These are phyloP conservation scores for Thielaviopsis populi DNA, from an alignment of 2,329 filamentous ascomycete species.

Conservation along the genomic window DNA sequence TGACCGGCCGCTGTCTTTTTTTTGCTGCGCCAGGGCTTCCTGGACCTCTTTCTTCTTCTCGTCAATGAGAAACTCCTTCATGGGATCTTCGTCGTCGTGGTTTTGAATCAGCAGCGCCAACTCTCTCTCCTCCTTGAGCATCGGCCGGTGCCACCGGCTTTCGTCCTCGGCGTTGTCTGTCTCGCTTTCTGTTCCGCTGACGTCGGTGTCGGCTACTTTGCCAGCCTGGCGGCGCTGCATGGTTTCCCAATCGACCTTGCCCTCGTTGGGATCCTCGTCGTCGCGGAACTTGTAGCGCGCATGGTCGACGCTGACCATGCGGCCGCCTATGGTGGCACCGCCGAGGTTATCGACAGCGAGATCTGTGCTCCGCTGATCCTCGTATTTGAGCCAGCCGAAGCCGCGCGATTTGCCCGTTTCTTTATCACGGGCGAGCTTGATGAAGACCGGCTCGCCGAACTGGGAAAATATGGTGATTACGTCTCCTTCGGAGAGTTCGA, in stretches of 20 bases:
- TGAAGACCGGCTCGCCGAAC: slow-evolving; percentile 84
- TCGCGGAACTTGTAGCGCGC: slow-evolving; percentile 80
- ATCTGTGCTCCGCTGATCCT: slow-evolving; percentile 92
- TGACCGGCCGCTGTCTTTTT: slow-evolving; percentile 28
- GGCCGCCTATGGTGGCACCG: slow-evolving; percentile 67
- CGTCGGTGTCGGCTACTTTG: slow-evolving; percentile 29
- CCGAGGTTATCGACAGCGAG: slow-evolving; percentile 91
- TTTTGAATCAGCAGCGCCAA: slow-evolving; percentile 58
- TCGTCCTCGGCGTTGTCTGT: slow-evolving; percentile 33
- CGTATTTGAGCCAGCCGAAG: slow-evolving; percentile 95
- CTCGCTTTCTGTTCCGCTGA: slow-evolving; percentile 21
- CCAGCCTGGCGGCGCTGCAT: slow-evolving; percentile 40
- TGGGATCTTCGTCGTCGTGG: slow-evolving; percentile 91
- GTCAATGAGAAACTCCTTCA: slow-evolving; percentile 81
- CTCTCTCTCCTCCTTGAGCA: slow-evolving; percentile 71
- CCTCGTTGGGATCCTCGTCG: slow-evolving; percentile 51
- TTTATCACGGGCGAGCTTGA: slow-evolving; percentile 86
- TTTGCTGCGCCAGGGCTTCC: slow-evolving; percentile 42
- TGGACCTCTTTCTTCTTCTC: slow-evolving; percentile 85
- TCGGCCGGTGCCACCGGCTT: slow-evolving; percentile 35
- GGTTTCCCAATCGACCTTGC: slow-evolving; percentile 43
- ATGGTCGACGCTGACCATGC: slow-evolving; percentile 78
- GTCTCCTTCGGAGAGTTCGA: slow-evolving; percentile 88
- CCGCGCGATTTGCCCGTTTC: slow-evolving; percentile 91
- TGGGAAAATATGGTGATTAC: slow-evolving; percentile 94